Conservation (phyloP, 768 basidiomycete genomes). For the Suillus weaverae region DNA sequence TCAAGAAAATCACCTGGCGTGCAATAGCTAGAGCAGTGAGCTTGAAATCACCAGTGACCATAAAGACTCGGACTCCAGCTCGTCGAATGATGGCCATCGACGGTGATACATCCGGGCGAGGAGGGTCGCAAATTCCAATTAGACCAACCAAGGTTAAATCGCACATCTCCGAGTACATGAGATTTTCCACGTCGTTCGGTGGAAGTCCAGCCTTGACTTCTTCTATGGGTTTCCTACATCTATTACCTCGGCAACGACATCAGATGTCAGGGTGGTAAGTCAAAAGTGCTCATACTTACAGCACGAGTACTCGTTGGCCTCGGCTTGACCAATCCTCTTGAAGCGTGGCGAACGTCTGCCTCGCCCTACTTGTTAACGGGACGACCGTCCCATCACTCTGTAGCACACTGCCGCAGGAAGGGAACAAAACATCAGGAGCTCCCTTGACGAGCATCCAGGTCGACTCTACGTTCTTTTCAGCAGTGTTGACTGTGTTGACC, state of each 20-base stretch:
- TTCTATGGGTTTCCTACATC: slow-evolving; percentile 6
- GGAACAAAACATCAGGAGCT: slow-evolving; percentile 49
- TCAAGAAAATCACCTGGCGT: slow-evolving; percentile 33
- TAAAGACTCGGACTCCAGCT: slow-evolving; percentile 50
- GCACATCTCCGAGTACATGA: slow-evolving; percentile 32
- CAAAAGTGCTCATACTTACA: slow-evolving; percentile 19
- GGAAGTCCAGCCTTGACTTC: slow-evolving; percentile 12
- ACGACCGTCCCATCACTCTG: slow-evolving; percentile 25
- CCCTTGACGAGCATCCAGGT: slow-evolving; percentile 46
- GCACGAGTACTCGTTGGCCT: slow-evolving; percentile 48
- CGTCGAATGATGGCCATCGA: slow-evolving; percentile 44
- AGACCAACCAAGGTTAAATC: slow-evolving; percentile 45
- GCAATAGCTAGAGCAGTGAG: slow-evolving; percentile 49
- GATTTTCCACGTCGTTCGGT: slow-evolving; percentile 26
- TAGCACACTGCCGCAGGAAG: slow-evolving; percentile 29
- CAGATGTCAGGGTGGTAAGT: not conserved
- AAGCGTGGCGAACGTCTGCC: slow-evolving; percentile 12
- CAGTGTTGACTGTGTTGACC: slow-evolving; percentile 18
- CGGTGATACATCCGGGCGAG: slow-evolving; percentile 43
- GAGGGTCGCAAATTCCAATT: slow-evolving; percentile 51
- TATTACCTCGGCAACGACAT: not conserved
- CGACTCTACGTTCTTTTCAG: not conserved
- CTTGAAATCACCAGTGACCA: slow-evolving; percentile 51
- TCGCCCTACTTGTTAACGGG: slow-evolving; percentile 19
- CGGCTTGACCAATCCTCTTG: slow-evolving; percentile 39